Conservation (phyloP, 331 rosid species). For the Telfairia occidentalis region DNA sequence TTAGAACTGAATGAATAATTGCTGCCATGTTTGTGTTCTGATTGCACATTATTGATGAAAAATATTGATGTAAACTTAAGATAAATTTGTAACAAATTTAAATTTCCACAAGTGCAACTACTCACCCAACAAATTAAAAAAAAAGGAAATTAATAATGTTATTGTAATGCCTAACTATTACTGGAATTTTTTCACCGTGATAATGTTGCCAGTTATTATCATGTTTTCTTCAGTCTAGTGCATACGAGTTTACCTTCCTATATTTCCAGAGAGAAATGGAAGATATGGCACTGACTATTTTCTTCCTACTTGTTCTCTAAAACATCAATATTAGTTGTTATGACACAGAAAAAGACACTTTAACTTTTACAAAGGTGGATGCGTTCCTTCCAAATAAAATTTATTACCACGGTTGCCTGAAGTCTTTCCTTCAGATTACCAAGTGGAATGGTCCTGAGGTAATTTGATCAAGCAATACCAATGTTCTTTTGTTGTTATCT, state of each 20-base stretch:
- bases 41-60: background rate
- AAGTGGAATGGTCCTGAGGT: slow-evolving; percentile 98
- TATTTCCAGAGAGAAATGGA: background rate
- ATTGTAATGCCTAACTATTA: background rate
- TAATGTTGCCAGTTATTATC: background rate
- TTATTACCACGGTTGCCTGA: slow-evolving; percentile 87
- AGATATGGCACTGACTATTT: slow-evolving; percentile 1
- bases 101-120: background rate
- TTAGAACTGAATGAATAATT: background rate
- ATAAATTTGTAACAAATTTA: background rate
- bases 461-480: slow-evolving; percentile 11
- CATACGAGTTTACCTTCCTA: background rate
- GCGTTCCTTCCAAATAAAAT: slow-evolving; percentile 60
- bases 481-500: background rate
- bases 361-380: slow-evolving; percentile 83
- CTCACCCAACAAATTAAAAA: background rate
- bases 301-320: slow-evolving; percentile 13
- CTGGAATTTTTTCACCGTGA: background rate
- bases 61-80: background rate
- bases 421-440: slow-evolving; percentile 79
- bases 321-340: slow-evolving; percentile 54
- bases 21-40: background rate
- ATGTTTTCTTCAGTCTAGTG: background rate
- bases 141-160: too few species aligned
- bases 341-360: slow-evolving; percentile 60